These are phyloP conservation scores for Fusarium camptoceras DNA, from an alignment of 2,329 filamentous ascomycete species.

Conservation along the genomic window DNA sequence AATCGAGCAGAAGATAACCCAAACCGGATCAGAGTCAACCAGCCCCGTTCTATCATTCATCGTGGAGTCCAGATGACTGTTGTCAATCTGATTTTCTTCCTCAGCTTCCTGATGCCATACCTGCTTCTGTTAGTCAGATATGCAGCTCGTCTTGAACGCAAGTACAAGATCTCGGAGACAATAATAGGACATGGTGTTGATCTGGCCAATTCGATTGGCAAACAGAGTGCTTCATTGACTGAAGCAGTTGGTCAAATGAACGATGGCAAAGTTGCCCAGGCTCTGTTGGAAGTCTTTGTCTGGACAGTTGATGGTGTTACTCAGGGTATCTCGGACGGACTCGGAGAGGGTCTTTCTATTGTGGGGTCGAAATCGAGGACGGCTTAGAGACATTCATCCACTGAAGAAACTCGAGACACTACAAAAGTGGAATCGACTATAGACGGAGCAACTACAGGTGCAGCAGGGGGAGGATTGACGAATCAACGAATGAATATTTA, in stretches of 20 bases:
- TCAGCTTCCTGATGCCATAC: conserved; percentile 72
- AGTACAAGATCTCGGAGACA: conserved; percentile 76
- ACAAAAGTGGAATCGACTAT: background rate
- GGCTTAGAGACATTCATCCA: background rate
- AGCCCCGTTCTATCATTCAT: conserved; percentile 65
- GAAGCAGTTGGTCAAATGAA: conserved; percentile 69
- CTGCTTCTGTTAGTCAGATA: conserved; percentile 64
- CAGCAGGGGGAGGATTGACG: background rate
- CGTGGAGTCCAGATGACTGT: conserved; percentile 67
- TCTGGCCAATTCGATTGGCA: conserved; percentile 65
- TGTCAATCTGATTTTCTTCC: conserved; percentile 67
- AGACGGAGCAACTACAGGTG: background rate
- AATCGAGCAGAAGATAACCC: conserved; percentile 7
- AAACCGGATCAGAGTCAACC: background rate
- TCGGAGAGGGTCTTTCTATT: conserved; percentile 54
- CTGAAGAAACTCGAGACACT: background rate
- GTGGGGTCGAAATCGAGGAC: conserved; percentile 33
- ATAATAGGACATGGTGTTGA: conserved; percentile 75
- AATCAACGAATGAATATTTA: background rate
- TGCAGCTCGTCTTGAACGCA: conserved; percentile 72
- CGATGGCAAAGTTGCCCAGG: conserved; percentile 72
- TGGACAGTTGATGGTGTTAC: conserved; percentile 74
- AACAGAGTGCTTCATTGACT: conserved; percentile 68
- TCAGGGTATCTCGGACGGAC: conserved; percentile 75
- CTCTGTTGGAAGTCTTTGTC: conserved; percentile 64